Evolutionary conservation across 129 eudicot genomes (phyloP).

Genomic region (Silybum marianum): DNA sequence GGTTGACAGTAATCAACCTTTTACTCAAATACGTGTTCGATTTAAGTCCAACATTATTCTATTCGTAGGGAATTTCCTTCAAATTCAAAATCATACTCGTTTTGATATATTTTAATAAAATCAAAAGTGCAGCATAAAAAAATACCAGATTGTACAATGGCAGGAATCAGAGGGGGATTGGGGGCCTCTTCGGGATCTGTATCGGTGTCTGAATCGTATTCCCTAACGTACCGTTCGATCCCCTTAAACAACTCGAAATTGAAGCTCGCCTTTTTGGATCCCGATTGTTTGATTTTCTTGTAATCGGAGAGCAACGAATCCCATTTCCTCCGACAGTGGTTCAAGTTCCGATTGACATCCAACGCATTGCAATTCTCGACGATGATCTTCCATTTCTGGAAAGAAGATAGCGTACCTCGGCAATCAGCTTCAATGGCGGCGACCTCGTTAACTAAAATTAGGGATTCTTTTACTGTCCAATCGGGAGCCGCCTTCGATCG

Average conservation of each 20-base stretch:
- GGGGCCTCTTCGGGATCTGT: conserved; percentile 24
- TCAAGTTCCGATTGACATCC: conserved; percentile 52
- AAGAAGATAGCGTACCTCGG: conserved; percentile 52
- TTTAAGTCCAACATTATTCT: neutral
- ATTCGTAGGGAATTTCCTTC: neutral
- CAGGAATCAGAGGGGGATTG: neutral
- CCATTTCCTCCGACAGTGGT: conserved; percentile 76
- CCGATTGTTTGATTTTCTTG: conserved; percentile 34
- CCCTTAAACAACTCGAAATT: conserved; percentile 50
- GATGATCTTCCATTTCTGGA: conserved; percentile 76
- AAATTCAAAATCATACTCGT: neutral
- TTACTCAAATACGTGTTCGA: neutral
- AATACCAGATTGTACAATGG: conserved; percentile 22
- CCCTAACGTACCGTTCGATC: conserved; percentile 36
- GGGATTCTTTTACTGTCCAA: conserved; percentile 66
- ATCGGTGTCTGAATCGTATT: conserved; percentile 26
- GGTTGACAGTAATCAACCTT: too few relatives aligned
- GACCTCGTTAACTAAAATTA: conserved; percentile 57
- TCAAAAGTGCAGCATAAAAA: neutral
- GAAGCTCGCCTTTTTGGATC: conserved; percentile 30
- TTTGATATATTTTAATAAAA: too few relatives aligned
- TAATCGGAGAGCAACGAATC: conserved; percentile 53
- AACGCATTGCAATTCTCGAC: conserved; percentile 69
- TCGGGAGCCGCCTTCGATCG: conserved; percentile 68
- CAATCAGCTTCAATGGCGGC: conserved; percentile 61